phyloP scores from a whole-genome alignment of 2,329 filamentous ascomycete species.

The Volutella citrinella region DNA sequence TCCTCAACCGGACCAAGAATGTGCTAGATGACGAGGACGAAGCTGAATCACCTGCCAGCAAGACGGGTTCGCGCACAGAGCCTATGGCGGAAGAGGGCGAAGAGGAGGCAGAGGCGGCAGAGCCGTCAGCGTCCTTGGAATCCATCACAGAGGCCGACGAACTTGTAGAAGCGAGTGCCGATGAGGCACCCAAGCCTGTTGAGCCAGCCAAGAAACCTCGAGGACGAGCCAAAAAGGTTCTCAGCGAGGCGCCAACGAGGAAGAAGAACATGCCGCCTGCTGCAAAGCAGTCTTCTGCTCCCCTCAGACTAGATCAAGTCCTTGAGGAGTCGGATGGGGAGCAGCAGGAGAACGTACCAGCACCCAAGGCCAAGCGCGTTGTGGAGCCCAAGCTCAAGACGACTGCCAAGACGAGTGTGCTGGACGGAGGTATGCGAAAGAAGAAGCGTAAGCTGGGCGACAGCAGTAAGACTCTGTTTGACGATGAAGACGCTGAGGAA shows the following conservation, averaged over 20 bases:
- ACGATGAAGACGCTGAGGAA: constrained; percentile 58
- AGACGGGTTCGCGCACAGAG: no score
- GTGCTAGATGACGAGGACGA: constrained; percentile 39
- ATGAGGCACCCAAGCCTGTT: constrained; percentile 2
- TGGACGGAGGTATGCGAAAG: constrained; percentile 47
- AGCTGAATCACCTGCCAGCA: constrained; percentile 19
- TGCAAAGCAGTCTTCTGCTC: constrained; percentile 20
- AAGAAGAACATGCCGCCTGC: constrained; percentile 43
- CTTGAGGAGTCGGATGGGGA: constrained; percentile 33
- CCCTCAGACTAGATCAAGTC: constrained; percentile 36
- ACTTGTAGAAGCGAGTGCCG: constrained; percentile 7
- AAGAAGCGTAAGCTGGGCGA: constrained; percentile 72
- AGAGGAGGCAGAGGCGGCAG: constrained; percentile 4
- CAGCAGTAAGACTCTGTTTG: constrained; percentile 65
- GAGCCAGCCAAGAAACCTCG: constrained; percentile 31
- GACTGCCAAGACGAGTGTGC: constrained; percentile 11
- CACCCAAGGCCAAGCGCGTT: constrained; percentile 10
- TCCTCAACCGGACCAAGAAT: constrained; percentile 72
- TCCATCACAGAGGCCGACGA: constrained; percentile 4
- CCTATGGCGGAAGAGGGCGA: constrained; percentile 30
- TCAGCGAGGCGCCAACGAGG: constrained; percentile 43
- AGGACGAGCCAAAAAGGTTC: constrained; percentile 42
- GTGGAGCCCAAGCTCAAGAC: background rate
- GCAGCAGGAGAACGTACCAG: constrained; percentile 29
- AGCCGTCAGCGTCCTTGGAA: background rate